Conservation (phyloP, 306 rosid genomes). For the Alnus rubra region DNA sequence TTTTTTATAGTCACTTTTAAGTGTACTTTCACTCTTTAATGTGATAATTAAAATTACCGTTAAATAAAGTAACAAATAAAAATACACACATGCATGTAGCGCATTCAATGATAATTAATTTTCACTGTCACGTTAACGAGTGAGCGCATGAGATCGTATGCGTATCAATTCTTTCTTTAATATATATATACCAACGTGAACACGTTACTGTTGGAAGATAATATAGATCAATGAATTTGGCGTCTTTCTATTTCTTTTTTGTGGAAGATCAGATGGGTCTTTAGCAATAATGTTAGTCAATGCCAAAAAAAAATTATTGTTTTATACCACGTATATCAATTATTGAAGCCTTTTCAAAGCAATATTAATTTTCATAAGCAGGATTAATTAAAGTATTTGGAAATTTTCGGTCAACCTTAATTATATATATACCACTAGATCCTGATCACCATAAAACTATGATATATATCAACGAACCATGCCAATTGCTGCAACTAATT, state of each 20-base stretch:
- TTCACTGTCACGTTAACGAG: no score
- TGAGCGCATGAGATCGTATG: no score
- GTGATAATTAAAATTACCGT: no score
- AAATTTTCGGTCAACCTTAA: neutral
- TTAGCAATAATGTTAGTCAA: constrained; percentile 33
- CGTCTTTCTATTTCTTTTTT: neutral
- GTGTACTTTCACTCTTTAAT: no score
- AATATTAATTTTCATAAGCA: neutral
- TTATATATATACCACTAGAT: neutral
- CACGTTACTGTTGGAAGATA: no score
- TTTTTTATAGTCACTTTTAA: no score
- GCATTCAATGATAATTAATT: no score
- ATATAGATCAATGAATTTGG: constrained; percentile 20
- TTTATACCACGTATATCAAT: neutral
- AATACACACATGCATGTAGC: no score
- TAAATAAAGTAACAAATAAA: no score
- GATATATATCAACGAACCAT: neutral
- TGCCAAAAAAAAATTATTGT: neutral
- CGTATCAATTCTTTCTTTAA: no score
- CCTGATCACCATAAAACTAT: neutral
- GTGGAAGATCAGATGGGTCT: constrained; percentile 25
- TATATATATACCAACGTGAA: no score
- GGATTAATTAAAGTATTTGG: neutral
- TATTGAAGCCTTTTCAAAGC: neutral
- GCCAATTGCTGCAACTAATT: neutral